These are phyloP conservation scores for Pichia pseudocactophila DNA, from an alignment of 805 yeast genomes.

Conservation along the genomic window DNA sequence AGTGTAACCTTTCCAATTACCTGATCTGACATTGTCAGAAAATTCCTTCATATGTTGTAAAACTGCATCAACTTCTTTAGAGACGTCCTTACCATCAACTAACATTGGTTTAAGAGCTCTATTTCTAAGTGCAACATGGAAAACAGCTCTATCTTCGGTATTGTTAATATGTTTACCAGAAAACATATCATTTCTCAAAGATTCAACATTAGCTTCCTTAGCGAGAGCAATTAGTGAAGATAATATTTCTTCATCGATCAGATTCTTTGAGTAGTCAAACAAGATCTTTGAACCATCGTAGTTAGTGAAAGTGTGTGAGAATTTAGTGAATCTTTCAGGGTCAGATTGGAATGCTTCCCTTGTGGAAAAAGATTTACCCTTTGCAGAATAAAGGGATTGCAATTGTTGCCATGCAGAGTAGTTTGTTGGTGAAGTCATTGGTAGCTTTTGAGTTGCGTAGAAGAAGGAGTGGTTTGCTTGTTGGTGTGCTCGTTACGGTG, in stretches of 20 bases:
- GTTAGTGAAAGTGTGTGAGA: slow-evolving; percentile 70
- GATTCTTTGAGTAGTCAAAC: slow-evolving; percentile 93
- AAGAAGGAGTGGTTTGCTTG: too few species aligned
- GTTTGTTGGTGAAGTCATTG: slow-evolving; percentile 35
- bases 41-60: slow-evolving; percentile 95
- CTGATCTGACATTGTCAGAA: slow-evolving; percentile 82
- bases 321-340: slow-evolving; percentile 64
- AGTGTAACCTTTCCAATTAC: slow-evolving; percentile 94
- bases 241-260: slow-evolving; percentile 78
- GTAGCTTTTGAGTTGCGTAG: too few species aligned
- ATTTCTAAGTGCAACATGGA: slow-evolving; percentile 94
- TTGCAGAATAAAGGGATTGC: slow-evolving; percentile 57
- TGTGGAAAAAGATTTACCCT: slow-evolving; percentile 65
- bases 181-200: slow-evolving; percentile 84
- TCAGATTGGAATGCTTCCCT: slow-evolving; percentile 72
- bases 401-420: slow-evolving; percentile 80
- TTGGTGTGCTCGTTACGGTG: not conserved
- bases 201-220: slow-evolving; percentile 79
- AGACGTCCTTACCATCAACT: slow-evolving; percentile 85
- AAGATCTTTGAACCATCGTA: slow-evolving; percentile 81
- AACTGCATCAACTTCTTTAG: slow-evolving; percentile 86
- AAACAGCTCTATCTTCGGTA: slow-evolving; percentile 96
- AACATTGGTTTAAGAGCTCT: slow-evolving; percentile 73
- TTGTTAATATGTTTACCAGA: slow-evolving; percentile 88
- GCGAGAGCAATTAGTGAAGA: slow-evolving; percentile 66